phyloP scores from a whole-genome alignment of 2,329 filamentous ascomycete genomes.

The Aspergillaceae sp. region DNA sequence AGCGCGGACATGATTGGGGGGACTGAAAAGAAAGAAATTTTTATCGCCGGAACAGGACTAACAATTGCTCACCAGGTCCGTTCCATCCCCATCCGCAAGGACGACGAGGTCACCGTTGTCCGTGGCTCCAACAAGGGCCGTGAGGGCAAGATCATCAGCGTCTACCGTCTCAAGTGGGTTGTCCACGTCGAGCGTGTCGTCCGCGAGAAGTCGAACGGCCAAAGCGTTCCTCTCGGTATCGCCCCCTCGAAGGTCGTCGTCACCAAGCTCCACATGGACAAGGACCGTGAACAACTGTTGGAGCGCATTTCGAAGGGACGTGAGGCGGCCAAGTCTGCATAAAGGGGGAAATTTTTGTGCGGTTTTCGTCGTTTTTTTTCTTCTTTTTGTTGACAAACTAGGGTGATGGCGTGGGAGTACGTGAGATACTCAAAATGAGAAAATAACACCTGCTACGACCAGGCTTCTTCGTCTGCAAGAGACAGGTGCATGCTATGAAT shows the following conservation, averaged over 20 bases:
- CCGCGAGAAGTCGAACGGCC: constrained; percentile 95
- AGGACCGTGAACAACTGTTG: constrained; percentile 43
- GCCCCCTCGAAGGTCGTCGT: constrained; percentile 96
- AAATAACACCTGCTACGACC: constrained; percentile 12
- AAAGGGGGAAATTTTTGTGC: constrained; percentile 2
- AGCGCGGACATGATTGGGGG: not conserved
- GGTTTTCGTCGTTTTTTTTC: constrained; percentile 35
- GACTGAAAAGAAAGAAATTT: not conserved
- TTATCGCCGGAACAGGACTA: constrained; percentile 1
- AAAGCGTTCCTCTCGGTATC: constrained; percentile 88
- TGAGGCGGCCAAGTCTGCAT: constrained; percentile 7
- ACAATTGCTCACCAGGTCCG: constrained; percentile 55
- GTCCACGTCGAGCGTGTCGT: constrained; percentile 95
- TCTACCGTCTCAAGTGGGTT: constrained; percentile 97
- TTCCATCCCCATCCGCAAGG: constrained; percentile 94
- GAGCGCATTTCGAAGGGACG: constrained; percentile 41
- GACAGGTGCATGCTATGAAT: constrained; percentile 14
- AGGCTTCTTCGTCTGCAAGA: constrained; percentile 5
- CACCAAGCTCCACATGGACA: constrained; percentile 90
- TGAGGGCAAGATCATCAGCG: constrained; percentile 95
- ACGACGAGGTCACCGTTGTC: constrained; percentile 88
- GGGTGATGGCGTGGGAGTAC: constrained; percentile 11
- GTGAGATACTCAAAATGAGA: constrained; percentile 12
- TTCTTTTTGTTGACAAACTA: constrained; percentile 24
- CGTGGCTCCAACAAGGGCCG: constrained; percentile 94